These are phyloP conservation scores for Ustilago tritici DNA, from an alignment of 1,284 basidiomycete species.

Conservation along the genomic window DNA sequence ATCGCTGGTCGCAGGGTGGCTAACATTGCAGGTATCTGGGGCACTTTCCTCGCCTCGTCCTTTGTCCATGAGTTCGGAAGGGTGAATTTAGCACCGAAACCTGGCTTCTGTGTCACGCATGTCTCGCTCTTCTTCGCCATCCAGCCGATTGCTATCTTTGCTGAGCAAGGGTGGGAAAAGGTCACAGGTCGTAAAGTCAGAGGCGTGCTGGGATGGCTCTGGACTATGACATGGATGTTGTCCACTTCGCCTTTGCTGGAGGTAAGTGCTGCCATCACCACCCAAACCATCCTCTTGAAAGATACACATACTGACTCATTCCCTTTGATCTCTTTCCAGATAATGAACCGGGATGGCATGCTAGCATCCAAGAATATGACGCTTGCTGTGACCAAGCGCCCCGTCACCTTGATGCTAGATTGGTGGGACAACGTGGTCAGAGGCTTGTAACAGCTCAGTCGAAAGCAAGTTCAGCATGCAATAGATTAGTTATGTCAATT, in stretches of 20 bases:
- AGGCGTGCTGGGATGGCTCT: conserved; percentile 37
- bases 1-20: conserved; percentile 15
- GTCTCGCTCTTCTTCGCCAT: conserved; percentile 28
- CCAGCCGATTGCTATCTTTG: conserved; percentile 31
- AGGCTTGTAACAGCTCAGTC: background rate
- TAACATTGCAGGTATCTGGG: conserved; percentile 20
- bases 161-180: conserved; percentile 24
- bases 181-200: conserved; percentile 16
- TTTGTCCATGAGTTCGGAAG: conserved; percentile 40
- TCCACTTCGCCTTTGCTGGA: conserved; percentile 22
- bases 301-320: too few species aligned
- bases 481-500: background rate
- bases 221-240: conserved; percentile 26
- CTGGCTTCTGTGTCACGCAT: conserved; percentile 4
- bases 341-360: conserved; percentile 14
- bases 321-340: background rate
- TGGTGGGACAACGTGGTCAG: conserved; percentile 22
- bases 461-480: background rate
- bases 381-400: conserved; percentile 8
- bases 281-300: too few species aligned
- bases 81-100: conserved; percentile 13
- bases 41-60: conserved; percentile 36
- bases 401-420: conserved; percentile 20
- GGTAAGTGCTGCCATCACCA: too few species aligned
- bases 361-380: conserved; percentile 12